Evolutionary conservation across 129 eudicot species (phyloP).

Genomic region (Lonicera japonica): DNA sequence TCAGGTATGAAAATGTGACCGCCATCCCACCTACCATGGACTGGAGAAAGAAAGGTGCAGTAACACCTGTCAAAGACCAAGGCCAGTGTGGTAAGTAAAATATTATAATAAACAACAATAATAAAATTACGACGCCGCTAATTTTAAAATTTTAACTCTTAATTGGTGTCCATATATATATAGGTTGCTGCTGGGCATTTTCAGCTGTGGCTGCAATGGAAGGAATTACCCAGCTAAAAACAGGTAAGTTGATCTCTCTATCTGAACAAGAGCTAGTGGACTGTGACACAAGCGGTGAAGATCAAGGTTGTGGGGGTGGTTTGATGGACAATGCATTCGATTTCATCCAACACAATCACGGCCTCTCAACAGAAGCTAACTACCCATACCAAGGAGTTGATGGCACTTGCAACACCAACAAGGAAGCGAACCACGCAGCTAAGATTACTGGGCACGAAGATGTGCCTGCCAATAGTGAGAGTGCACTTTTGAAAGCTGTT

Average conservation of each 20-base stretch:
- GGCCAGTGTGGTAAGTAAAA: constrained; percentile 4
- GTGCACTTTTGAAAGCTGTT: not conserved
- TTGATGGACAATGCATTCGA: not conserved
- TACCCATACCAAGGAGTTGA: constrained; percentile 1
- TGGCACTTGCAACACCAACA: not conserved
- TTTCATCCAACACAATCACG: not conserved
- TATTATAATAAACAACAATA: not conserved
- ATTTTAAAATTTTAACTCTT: not conserved
- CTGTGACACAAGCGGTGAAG: not conserved
- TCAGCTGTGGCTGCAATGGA: not conserved
- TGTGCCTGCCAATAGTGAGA: constrained; percentile 1
- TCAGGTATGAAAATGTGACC: not conserved
- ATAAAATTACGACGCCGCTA: too few species aligned
- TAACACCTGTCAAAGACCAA: constrained; percentile 6
- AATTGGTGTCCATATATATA: not conserved
- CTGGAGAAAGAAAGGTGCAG: not conserved
- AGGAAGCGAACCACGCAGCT: not conserved
- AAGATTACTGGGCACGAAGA: not conserved
- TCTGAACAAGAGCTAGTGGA: not conserved
- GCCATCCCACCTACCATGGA: not conserved
- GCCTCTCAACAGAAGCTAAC: not conserved
- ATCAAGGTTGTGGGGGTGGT: not conserved
- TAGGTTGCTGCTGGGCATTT: constrained; percentile 1
- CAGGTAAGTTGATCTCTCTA: not conserved
- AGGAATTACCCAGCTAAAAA: not conserved